These are phyloP conservation scores for Cerioporus squamosus DNA, from an alignment of 1,284 basidiomycete genomes.

Conservation along the genomic window DNA sequence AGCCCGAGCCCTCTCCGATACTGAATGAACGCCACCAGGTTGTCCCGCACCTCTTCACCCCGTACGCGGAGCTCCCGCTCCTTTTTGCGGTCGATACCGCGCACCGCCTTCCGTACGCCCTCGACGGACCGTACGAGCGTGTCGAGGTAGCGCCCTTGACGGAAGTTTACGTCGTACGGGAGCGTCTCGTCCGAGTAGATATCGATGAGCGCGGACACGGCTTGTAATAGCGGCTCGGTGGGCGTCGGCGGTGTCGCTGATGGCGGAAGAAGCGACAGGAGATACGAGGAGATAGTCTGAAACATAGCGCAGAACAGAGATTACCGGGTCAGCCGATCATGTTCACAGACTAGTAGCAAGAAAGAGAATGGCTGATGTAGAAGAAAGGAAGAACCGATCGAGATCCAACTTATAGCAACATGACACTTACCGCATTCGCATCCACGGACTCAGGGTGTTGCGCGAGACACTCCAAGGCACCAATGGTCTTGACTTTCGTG, in stretches of 20 bases:
- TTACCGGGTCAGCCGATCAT: slow-evolving; percentile 1
- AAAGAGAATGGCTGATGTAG: not conserved
- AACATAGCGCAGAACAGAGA: slow-evolving; percentile 17
- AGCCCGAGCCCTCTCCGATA: slow-evolving; percentile 72
- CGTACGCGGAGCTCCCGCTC: slow-evolving; percentile 50
- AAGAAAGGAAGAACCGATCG: slow-evolving; percentile 5
- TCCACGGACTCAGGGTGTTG: slow-evolving; percentile 67
- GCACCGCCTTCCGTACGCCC: slow-evolving; percentile 50
- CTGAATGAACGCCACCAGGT: slow-evolving; percentile 87
- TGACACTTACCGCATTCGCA: slow-evolving; percentile 64
- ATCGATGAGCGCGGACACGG: slow-evolving; percentile 88
- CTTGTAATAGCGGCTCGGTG: slow-evolving; percentile 81
- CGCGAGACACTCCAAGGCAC: slow-evolving; percentile 82
- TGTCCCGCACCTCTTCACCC: slow-evolving; percentile 80
- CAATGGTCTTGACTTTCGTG: slow-evolving; percentile 78
- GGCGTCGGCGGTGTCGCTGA: slow-evolving; percentile 45
- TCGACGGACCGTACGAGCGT: slow-evolving; percentile 47
- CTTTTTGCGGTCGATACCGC: slow-evolving; percentile 44
- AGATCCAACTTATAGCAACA: slow-evolving; percentile 3
- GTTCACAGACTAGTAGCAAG: not conserved
- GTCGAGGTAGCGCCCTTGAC: slow-evolving; percentile 46
- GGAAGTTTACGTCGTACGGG: slow-evolving; percentile 85
- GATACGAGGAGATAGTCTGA: slow-evolving; percentile 70
- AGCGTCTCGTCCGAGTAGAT: slow-evolving; percentile 92
- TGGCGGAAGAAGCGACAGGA: slow-evolving; percentile 61